Evolutionary conservation across 208 protist species (phyloP), one percentile per base, ranked within the genome.

Genomic region (Acanthamoeba healyi): DNA sequence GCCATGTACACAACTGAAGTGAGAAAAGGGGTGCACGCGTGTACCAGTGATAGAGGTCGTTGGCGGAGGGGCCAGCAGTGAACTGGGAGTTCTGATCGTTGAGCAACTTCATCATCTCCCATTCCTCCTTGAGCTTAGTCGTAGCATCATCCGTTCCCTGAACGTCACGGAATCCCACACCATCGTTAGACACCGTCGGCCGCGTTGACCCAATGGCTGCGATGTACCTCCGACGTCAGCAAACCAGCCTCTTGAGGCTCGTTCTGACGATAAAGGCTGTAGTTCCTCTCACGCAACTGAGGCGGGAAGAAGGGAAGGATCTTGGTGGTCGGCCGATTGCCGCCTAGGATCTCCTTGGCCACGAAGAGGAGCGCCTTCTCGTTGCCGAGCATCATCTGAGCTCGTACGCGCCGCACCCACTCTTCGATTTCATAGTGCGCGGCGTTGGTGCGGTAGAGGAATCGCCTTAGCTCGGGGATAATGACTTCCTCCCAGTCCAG

Each of bases 31-130:
- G 38, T 40, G 5, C 2, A 1, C 15, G 42, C 36, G 12, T 3
- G n/a, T 65, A 72, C 88, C 88, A 93, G 65, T 93, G 88, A 32
- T 81, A 93, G 63, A 93, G 88, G 32, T 93, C 88, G 26, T 93
- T 81, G 29, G 44, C 88, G 10, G 88, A 81, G 17, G 88, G 88
- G 19, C 44, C 88, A 34, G 67, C 88, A 22, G 42, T 51, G 32
- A 93, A 81, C 29, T 63, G 32, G 6, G 44, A 19, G 24, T 93
- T 54, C 34, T 54, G 58, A 5, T 74, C 49, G n/a, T 81, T 93
- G 42, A 81, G 58, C 88, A 67, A 44, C 44, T 81, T 74, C 88
- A 93, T 74, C 44, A 81, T 15, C 17, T 81, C 88, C 88, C 38
- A 63, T 32, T 93, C 88, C n/a, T 81, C 44, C 32, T 58, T 74